A percentile compares a stretch with the other conserved stretches of the same genome.
Conservation (phyloP, 2,329 filamentous ascomycete genomes). For the Cercospora citrullina region DNA sequence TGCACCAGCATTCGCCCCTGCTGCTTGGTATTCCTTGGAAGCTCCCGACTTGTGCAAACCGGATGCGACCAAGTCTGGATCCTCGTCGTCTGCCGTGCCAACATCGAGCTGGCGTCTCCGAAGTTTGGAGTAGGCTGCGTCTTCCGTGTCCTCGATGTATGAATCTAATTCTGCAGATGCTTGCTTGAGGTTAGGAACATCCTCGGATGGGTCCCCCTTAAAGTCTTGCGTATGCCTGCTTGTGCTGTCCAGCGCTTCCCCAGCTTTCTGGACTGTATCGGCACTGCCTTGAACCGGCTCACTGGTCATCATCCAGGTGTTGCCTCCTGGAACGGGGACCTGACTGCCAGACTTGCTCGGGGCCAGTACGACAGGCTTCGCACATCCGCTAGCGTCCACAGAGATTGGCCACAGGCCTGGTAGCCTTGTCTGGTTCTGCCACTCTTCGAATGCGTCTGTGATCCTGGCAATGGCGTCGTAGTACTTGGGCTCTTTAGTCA, state of each 20-base stretch:
- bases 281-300: slow-evolving; percentile 20
- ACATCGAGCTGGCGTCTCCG: slow-evolving; percentile 11
- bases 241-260: slow-evolving; percentile 11
- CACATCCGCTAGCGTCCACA: slow-evolving; percentile 79
- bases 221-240: slow-evolving; percentile 4
- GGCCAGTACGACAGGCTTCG: slow-evolving; percentile 43
- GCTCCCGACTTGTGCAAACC: neutral
- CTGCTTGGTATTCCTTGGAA: neutral
- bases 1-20: neutral
- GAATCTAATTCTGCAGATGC: slow-evolving; percentile 12
- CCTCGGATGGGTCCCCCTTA: slow-evolving; percentile 4
- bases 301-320: slow-evolving; percentile 27
- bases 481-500: slow-evolving; percentile 78
- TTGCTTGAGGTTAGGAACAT: slow-evolving; percentile 12
- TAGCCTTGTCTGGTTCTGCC: slow-evolving; percentile 69
- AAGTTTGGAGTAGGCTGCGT: neutral
- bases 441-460: slow-evolving; percentile 73
- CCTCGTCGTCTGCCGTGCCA: neutral
- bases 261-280: slow-evolving; percentile 17
- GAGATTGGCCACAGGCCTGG: slow-evolving; percentile 78
- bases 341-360: slow-evolving; percentile 17
- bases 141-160: neutral
- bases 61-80: neutral
- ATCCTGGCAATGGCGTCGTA: slow-evolving; percentile 88
- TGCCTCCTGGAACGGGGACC: slow-evolving; percentile 27